Conservation (phyloP, 225 moss, liverwort and hornwort genomes). For the Anthoceros angustus region DNA sequence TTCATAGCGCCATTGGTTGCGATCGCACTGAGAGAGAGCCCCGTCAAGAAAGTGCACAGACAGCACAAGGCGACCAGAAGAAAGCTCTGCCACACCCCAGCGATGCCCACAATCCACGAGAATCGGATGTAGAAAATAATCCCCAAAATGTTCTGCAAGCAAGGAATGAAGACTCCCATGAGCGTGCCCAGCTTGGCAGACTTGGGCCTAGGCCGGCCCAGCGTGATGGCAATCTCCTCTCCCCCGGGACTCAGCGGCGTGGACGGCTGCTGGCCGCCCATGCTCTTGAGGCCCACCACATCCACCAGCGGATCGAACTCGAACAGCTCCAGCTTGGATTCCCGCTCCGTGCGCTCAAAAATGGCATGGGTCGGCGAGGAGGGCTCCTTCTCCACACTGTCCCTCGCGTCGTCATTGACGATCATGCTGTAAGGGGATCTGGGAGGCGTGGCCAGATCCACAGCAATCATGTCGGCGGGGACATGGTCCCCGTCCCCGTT, state of each 20-base stretch:
- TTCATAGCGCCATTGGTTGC: slow-evolving; percentile 99
- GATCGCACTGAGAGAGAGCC: slow-evolving; percentile 84
- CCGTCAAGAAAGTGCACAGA: slow-evolving; percentile 78
- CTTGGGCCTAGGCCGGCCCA: slow-evolving; percentile 50
- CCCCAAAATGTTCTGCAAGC: slow-evolving; percentile 94
- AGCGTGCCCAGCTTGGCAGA: slow-evolving; percentile 86
- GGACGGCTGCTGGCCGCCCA: slow-evolving; percentile 83
- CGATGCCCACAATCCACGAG: slow-evolving; percentile 97
- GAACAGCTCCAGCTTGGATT: slow-evolving; percentile 85
- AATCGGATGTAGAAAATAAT: slow-evolving; percentile 96
- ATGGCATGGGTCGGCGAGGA: slow-evolving; percentile 26
- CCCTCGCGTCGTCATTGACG: background rate
- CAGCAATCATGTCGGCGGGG: background rate
- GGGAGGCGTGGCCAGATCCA: slow-evolving; percentile 4
- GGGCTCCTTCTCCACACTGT: slow-evolving; percentile 11
- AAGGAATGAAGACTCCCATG: slow-evolving; percentile 93
- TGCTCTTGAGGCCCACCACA: slow-evolving; percentile 91
- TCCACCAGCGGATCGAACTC: slow-evolving; percentile 81
- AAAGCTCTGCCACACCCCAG: slow-evolving; percentile 88
- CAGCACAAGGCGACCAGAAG: slow-evolving; percentile 79
- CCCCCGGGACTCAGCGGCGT: slow-evolving; percentile 48
- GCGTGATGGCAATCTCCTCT: slow-evolving; percentile 75
- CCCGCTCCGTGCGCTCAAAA: slow-evolving; percentile 60
- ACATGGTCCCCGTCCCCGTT: background rate
- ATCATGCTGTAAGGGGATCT: background rate